Conservation (phyloP, 83 land plant genomes). For the Picea abies region DNA sequence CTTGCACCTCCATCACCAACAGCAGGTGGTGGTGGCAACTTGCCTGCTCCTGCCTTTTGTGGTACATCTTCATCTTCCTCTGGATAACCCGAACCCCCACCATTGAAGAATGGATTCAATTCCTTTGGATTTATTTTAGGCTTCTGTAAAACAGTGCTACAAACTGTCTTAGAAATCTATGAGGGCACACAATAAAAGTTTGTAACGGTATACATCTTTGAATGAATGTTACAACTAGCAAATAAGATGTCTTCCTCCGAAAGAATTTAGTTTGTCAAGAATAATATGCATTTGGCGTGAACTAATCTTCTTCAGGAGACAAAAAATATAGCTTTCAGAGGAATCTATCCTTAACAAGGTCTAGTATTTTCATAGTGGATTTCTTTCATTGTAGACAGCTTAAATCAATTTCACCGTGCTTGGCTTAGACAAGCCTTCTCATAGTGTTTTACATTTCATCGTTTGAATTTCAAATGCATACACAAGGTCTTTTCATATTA, state of each 20-base stretch:
- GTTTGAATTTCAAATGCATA: too few species aligned
- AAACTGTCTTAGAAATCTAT: not conserved
- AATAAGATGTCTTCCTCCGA: not conserved
- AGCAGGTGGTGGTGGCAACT: constrained; percentile 49
- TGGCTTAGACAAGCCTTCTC: not conserved
- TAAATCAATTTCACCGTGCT: not conserved
- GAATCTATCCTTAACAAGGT: not conserved
- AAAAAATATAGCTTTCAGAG: not conserved
- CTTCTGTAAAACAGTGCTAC: constrained; percentile 32
- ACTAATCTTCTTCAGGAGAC: too few species aligned
- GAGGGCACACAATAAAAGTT: not conserved
- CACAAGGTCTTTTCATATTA: too few species aligned
- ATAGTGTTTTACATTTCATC: not conserved
- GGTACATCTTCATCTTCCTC: constrained; percentile 30
- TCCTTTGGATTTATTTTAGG: constrained; percentile 61
- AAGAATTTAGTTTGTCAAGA: not conserved
- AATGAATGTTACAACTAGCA: too few species aligned
- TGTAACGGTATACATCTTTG: not conserved
- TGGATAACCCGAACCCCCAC: constrained; percentile 77
- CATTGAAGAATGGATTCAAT: constrained; percentile 78
- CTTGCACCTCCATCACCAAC: constrained; percentile 99
- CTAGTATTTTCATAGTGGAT: not conserved
- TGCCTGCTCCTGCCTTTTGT: constrained; percentile 18
- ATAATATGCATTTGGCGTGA: not conserved
- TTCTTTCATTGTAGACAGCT: not conserved